Percentiles rank a stretch among this genome's conserved stretches.
Conservation (phyloP, 352 stramenopile species). For the Blastocystis hominis region DNA sequence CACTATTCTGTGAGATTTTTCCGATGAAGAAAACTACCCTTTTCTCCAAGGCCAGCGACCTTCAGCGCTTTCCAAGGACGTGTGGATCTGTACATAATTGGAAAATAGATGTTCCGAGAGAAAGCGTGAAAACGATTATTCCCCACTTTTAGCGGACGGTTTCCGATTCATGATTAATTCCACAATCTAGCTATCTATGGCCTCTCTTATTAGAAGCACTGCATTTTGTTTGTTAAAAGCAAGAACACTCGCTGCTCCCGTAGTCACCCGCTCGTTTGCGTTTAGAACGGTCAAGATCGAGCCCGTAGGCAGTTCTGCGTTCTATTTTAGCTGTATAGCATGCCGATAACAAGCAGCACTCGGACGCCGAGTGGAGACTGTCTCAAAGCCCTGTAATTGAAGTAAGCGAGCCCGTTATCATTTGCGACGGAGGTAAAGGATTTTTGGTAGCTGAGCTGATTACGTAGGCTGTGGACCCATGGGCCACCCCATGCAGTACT, state of each 20-base stretch:
- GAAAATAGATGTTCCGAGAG: background rate
- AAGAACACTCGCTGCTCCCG: slow-evolving; percentile 2
- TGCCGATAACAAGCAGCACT: slow-evolving; percentile 46
- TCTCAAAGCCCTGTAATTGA: slow-evolving; percentile 54
- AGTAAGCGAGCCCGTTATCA: slow-evolving; percentile 52
- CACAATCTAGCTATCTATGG: slow-evolving; percentile 23
- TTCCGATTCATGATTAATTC: background rate
- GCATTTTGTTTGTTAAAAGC: background rate
- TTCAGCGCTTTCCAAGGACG: slow-evolving; percentile 23
- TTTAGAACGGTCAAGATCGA: slow-evolving; percentile 43
- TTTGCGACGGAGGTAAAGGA: slow-evolving; percentile 54
- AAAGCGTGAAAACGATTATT: slow-evolving; percentile 17
- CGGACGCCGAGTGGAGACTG: slow-evolving; percentile 53
- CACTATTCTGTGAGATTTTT: background rate
- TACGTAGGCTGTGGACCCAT: slow-evolving; percentile 50
- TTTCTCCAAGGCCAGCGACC: slow-evolving; percentile 30
- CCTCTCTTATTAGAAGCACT: slow-evolving; percentile 23
- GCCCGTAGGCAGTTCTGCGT: background rate
- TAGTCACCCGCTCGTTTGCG: slow-evolving; percentile 36
- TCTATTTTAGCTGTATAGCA: background rate
- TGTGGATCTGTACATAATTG: slow-evolving; percentile 10
- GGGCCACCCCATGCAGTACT: slow-evolving; percentile 56
- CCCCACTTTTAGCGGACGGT: background rate
- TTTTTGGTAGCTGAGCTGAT: background rate
- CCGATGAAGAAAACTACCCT: background rate